These are phyloP conservation scores for Vitis vinifera DNA, from an alignment of 164 flowering plant genomes.

Conservation along the genomic window DNA sequence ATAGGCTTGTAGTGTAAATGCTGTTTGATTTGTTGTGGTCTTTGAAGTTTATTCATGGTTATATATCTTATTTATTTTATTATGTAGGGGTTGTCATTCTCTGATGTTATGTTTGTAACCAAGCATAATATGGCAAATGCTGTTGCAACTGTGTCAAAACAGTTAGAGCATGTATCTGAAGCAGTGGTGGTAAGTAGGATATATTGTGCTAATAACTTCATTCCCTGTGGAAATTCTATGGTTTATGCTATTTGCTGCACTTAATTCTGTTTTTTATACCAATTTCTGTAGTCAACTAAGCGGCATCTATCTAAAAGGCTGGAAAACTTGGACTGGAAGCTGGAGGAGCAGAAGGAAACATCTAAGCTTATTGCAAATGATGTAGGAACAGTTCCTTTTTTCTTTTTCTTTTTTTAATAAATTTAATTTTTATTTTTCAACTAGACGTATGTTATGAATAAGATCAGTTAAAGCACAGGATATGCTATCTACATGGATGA, in stretches of 20 bases:
- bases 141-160: constrained; percentile 74
- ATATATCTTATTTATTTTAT: neutral
- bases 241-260: neutral
- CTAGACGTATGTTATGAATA: neutral
- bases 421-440: neutral
- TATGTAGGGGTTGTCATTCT: constrained; percentile 77
- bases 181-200: constrained; percentile 61
- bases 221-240: neutral
- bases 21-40: neutral
- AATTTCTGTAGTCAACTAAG: constrained; percentile 59
- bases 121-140: constrained; percentile 85
- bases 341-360: constrained; percentile 68
- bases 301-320: constrained; percentile 60
- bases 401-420: neutral
- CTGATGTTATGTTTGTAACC: constrained; percentile 87
- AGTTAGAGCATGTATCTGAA: constrained; percentile 67
- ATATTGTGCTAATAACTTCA: neutral
- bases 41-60: neutral
- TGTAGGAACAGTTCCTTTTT: constrained; percentile 29
- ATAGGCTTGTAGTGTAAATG: neutral
- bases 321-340: constrained; percentile 69
- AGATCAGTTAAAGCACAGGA: neutral
- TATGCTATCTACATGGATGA: neutral
- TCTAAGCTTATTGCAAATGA: constrained; percentile 55
- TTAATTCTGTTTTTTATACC: neutral